Conservation (phyloP, 495 filamentous ascomycete genomes). For the Cryomyces antarcticus region DNA sequence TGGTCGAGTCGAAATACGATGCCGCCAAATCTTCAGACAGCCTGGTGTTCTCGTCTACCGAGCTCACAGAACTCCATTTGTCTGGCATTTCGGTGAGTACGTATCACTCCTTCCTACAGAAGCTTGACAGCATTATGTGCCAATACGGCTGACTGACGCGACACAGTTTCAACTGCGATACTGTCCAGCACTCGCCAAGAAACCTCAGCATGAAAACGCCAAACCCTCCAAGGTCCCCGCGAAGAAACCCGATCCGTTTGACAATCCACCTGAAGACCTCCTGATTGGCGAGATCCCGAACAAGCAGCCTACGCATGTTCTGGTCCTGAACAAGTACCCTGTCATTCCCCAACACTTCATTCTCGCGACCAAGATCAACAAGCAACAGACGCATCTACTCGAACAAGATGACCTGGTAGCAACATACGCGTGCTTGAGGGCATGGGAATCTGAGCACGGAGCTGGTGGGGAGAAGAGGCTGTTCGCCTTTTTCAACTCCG, state of each 20-base stretch:
- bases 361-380: constrained; percentile 45
- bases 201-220: constrained; percentile 32
- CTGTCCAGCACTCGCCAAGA: constrained; percentile 55
- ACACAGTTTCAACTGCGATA: constrained; percentile 58
- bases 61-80: constrained; percentile 9
- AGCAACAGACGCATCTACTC: constrained; percentile 46
- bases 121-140: neutral
- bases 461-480: constrained; percentile 18
- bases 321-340: constrained; percentile 69
- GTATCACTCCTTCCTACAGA: neutral
- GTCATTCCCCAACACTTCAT: constrained; percentile 67
- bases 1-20: constrained; percentile 10
- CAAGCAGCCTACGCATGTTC: constrained; percentile 29
- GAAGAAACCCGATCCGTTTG: constrained; percentile 51
- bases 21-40: constrained; percentile 8
- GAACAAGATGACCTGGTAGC: constrained; percentile 44
- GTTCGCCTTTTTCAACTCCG: constrained; percentile 74
- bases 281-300: constrained; percentile 36
- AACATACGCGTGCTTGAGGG: constrained; percentile 41
- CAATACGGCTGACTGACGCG: neutral
- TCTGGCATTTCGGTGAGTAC: constrained; percentile 11
- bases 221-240: constrained; percentile 7
- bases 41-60: constrained; percentile 13
- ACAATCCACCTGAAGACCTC: constrained; percentile 39
- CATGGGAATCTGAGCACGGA: constrained; percentile 27